Conservation (phyloP, 2,329 filamentous ascomycete species). For the Cercospora brassicicola region DNA sequence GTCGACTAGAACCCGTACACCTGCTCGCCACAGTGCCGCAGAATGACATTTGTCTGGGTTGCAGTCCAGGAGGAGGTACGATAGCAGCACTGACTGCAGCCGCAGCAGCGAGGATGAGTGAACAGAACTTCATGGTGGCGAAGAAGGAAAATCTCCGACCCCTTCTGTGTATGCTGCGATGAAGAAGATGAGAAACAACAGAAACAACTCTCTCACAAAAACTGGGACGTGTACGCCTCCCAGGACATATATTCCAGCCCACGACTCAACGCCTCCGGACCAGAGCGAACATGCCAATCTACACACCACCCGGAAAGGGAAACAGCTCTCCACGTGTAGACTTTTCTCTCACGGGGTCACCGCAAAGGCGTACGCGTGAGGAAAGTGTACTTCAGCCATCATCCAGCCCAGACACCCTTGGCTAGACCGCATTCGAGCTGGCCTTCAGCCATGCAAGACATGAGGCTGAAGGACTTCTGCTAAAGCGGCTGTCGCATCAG, state of each 20-base stretch:
- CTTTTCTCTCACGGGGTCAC: not conserved
- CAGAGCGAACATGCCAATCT: not conserved
- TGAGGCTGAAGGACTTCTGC: not conserved
- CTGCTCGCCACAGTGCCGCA: not conserved
- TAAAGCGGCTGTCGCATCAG: not conserved
- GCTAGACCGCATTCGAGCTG: not conserved
- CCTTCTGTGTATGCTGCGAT: not conserved
- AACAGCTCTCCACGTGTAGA: not conserved
- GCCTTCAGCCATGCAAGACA: not conserved
- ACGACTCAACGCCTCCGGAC: not conserved
- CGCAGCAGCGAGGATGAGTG: conserved; percentile 8
- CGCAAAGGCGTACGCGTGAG: not conserved
- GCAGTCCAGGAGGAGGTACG: not conserved
- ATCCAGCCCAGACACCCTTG: not conserved
- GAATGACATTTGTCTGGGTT: conserved; percentile 3
- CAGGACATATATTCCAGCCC: not conserved
- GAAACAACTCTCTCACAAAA: not conserved
- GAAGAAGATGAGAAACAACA: not conserved
- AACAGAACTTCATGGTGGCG: conserved; percentile 6
- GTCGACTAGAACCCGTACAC: not conserved
- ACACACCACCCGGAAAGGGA: not conserved
- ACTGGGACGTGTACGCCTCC: not conserved
- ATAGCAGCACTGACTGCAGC: not conserved
- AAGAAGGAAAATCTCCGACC: not conserved
- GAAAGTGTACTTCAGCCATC: not conserved